Evolutionary conservation across 108 stramenopile species (phyloP), one percentile per base, ranked within the genome.

Genomic region (Pseudonitzschia multistriata): DNA sequence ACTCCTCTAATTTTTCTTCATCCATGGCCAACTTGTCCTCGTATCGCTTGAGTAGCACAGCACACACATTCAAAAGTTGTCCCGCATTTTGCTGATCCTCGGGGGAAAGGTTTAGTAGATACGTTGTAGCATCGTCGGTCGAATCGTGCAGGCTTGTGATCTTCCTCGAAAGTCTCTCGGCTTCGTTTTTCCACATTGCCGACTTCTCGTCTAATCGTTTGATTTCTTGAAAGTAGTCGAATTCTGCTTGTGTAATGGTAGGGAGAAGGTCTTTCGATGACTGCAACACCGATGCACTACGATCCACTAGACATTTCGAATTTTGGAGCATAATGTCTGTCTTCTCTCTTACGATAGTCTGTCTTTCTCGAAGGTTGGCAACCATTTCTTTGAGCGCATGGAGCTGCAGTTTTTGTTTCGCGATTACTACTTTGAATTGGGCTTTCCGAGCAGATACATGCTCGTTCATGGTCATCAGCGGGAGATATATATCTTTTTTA

Each of bases 191-290:
- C 85, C 85, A 86, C 45, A 81, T 62, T 34, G 73, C 64, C 47
- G 78, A 83, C 45, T 63, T 76, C 21, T 74, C 62, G 50, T 87
- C 71, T 27, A 81, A 76, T 10, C 80, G 77, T 53, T 76, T 49
- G 15, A 91, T 54, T 39, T 88, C 82, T 53, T 80, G 81, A 61
- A 93, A 90, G 59, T 86, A 90, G 19, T 81, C 77, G 37, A 56
- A 77, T 71, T 93, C 91, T 19, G 87, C 87, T 60, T 90, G 77
- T 27, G 85, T 88, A 39, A 93, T 75, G 22, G 83, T 85, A 13
- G 91, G 88, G 24, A 72, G 66, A 49, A 90, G 71, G 37, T 88
- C 86, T 48, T 83, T 74, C 45, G 76, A 69, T 11, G 88, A 83
- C 25, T 86, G 76, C 3, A 88, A 62, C 3, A 83, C 67, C 33